Conservation (phyloP, 2,329 filamentous ascomycete species). For the Cladosporium sp. region DNA sequence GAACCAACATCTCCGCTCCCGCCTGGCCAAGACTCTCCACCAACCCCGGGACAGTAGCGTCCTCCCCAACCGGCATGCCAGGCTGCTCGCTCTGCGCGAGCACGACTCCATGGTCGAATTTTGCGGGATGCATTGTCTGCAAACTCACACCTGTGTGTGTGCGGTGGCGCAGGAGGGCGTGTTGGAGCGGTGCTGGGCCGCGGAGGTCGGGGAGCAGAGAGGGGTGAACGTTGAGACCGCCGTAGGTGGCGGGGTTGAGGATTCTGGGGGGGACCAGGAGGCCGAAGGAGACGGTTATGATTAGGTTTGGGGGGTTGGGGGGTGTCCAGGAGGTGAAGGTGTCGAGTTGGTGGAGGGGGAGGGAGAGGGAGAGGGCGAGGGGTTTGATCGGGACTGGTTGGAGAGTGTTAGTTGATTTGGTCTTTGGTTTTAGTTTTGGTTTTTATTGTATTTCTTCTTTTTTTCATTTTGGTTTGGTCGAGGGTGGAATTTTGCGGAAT, state of each 20-base stretch:
- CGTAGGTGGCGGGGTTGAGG: conserved; percentile 65
- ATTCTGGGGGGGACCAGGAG: conserved; percentile 78
- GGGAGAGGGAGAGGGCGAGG: conserved; percentile 56
- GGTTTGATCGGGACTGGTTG: conserved; percentile 67
- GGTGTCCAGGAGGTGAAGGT: conserved; percentile 80
- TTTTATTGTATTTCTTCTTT: no score
- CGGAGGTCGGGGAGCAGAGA: conserved; percentile 74
- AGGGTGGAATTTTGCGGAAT: conserved; percentile 2
- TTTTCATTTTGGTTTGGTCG: no score
- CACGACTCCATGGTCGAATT: conserved; percentile 75
- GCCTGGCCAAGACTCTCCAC: conserved; percentile 53
- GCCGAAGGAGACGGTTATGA: conserved; percentile 92
- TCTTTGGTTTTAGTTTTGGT: neutral
- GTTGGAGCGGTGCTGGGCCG: conserved; percentile 81
- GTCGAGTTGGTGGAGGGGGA: conserved; percentile 69
- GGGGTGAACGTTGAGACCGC: conserved; percentile 89
- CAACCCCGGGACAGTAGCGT: conserved; percentile 48
- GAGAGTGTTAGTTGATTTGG: neutral
- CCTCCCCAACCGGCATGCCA: conserved; percentile 46
- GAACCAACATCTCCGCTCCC: conserved; percentile 68
- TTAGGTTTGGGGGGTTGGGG: conserved; percentile 59
- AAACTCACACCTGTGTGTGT: conserved; percentile 69
- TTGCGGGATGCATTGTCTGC: conserved; percentile 72
- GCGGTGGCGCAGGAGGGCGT: conserved; percentile 65
- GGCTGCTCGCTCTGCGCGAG: conserved; percentile 56